Evolutionary conservation across 768 basidiomycete genomes (phyloP).

Genomic region (Xanthoconium purpureum): DNA sequence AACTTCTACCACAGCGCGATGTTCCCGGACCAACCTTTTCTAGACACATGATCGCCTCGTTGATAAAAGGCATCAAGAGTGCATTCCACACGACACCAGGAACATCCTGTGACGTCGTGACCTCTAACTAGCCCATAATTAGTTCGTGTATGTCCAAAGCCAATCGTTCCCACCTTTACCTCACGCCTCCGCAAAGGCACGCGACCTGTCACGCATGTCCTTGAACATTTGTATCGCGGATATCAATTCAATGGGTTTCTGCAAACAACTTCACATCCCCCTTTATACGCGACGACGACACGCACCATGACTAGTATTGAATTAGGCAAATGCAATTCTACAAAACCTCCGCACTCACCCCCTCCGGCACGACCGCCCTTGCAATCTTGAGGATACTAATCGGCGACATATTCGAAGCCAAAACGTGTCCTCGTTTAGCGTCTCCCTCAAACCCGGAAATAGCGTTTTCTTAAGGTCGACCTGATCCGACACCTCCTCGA

Average conservation of each 20-base stretch:
- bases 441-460: constrained; percentile 65
- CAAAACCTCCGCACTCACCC: constrained; percentile 43
- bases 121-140: constrained; percentile 51
- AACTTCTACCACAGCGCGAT: background rate
- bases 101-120: constrained; percentile 86
- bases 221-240: constrained; percentile 86
- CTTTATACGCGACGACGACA: background rate
- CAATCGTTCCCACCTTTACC: constrained; percentile 63
- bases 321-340: constrained; percentile 93
- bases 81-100: constrained; percentile 96
- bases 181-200: constrained; percentile 80
- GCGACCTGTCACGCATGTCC: constrained; percentile 71
- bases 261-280: background rate
- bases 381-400: constrained; percentile 96
- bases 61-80: constrained; percentile 94
- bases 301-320: constrained; percentile 94
- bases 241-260: constrained; percentile 96
- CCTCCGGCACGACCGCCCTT: constrained; percentile 63
- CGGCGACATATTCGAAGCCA: constrained; percentile 91
- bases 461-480: constrained; percentile 74
- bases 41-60: constrained; percentile 93
- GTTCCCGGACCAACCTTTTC: constrained; percentile 59
- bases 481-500: constrained; percentile 92
- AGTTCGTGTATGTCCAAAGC: background rate
- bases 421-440: constrained; percentile 71